Conservation (phyloP, 352 stramenopile genomes). For the Phytopythium cucurbitacearum region DNA sequence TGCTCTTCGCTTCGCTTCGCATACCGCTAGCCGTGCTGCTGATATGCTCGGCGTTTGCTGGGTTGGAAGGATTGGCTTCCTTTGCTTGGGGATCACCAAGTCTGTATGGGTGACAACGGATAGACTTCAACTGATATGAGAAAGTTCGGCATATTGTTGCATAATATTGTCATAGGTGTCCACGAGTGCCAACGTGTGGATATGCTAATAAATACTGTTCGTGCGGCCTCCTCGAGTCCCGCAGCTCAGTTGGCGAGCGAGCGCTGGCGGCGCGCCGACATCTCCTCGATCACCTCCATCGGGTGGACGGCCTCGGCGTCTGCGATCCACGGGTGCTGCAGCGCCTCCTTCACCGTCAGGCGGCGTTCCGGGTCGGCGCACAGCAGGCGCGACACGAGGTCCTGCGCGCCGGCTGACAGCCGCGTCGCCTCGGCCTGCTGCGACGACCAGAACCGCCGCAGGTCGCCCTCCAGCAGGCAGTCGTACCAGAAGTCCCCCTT, state of each 20-base stretch:
- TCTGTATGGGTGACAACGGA: no score
- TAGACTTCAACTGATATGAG: no score
- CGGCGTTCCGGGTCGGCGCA: slow-evolving; percentile 50
- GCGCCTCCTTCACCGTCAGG: slow-evolving; percentile 45
- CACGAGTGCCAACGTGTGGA: no score
- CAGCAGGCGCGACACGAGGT: slow-evolving; percentile 74
- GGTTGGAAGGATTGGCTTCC: no score
- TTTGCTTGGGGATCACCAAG: no score
- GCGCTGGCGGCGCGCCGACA: slow-evolving; percentile 33
- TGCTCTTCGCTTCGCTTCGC: not conserved
- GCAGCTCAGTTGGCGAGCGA: slow-evolving; percentile 10
- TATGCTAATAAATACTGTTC: no score
- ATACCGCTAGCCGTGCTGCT: no score
- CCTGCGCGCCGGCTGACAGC: slow-evolving; percentile 50
- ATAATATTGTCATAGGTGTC: no score
- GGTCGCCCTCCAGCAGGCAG: slow-evolving; percentile 38
- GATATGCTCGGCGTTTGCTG: no score
- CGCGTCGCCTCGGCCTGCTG: slow-evolving; percentile 32
- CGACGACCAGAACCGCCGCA: slow-evolving; percentile 53
- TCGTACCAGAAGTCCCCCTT: slow-evolving; percentile 79
- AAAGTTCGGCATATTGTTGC: no score
- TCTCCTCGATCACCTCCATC: slow-evolving; percentile 21
- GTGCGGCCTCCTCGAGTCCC: slow-evolving; percentile 2
- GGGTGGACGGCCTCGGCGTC: slow-evolving; percentile 39
- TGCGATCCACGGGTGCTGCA: slow-evolving; percentile 58